A percentile compares a stretch with the other conserved stretches of the same genome.
These are phyloP conservation scores for Cladorrhinum samala DNA, from an alignment of 495 filamentous ascomycete species.

Conservation along the genomic window DNA sequence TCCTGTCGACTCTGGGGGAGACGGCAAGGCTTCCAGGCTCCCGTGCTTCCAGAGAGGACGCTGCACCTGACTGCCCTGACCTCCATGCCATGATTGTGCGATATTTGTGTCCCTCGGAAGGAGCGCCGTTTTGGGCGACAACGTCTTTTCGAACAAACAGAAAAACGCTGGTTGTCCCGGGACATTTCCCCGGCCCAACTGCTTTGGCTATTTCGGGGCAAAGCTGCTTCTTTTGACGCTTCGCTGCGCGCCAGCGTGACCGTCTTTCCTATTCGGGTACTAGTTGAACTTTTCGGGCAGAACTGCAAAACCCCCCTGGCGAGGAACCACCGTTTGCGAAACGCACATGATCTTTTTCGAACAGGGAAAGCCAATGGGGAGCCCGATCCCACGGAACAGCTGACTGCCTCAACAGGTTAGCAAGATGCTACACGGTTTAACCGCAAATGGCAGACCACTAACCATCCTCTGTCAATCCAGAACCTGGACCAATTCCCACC, in stretches of 20 bases:
- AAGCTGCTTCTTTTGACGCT: slow-evolving; percentile 18
- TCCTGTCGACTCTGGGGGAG: slow-evolving; percentile 3
- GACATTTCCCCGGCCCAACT: slow-evolving; percentile 22
- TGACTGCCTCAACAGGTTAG: slow-evolving; percentile 12
- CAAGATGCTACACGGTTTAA: neutral
- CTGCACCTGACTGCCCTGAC: too few species aligned
- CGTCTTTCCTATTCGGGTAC: slow-evolving; percentile 22
- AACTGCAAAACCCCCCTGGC: slow-evolving; percentile 4
- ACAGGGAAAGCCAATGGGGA: slow-evolving; percentile 15
- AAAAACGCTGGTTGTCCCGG: slow-evolving; percentile 12
- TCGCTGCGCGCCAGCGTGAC: slow-evolving; percentile 10
- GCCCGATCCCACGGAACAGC: slow-evolving; percentile 15
- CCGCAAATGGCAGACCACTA: slow-evolving; percentile 1
- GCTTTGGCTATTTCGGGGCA: slow-evolving; percentile 11
- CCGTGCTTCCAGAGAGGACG: too few species aligned
- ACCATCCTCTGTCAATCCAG: slow-evolving; percentile 1
- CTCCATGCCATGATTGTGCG: too few species aligned
- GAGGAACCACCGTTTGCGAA: slow-evolving; percentile 22
- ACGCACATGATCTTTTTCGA: slow-evolving; percentile 15
- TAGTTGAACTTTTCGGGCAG: slow-evolving; percentile 21
- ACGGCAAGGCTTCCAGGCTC: too few species aligned
- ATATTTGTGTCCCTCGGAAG: slow-evolving; percentile 12
- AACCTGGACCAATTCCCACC: neutral
- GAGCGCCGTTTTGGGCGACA: slow-evolving; percentile 17
- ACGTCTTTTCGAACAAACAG: neutral